Evolutionary conservation across 2,329 filamentous ascomycete genomes (phyloP), one percentile per base, ranked within the genome.

Genomic region (Monilinia vaccinii-corymbosi): DNA sequence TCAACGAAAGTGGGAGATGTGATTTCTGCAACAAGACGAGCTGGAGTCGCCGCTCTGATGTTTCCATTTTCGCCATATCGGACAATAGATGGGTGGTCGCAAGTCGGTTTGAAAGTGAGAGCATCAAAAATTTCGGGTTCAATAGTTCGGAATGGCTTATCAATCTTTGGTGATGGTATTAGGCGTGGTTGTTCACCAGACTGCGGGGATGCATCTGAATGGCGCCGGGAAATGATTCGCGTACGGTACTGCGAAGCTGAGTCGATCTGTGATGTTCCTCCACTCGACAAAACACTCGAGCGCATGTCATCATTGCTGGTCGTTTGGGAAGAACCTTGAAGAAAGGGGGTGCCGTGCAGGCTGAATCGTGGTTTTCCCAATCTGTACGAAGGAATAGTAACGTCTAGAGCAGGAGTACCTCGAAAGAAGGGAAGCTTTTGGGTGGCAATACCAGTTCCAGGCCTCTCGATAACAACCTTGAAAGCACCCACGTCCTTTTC

Each of bases 1-100:
- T 99, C 93, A 70, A 99, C 84, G 71, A 97, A 97, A 53, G 85
- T 91, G 18, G 94, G 91, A 0, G 94, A 97, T 0, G 94, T 97
- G 64, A 99, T 97, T 74, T 99, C 92, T 14, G 93, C 92, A 53
- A 99, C 89, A 42, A 99, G 84, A 14, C 94, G 87, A 3, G 92
- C 86, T 1, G 93, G 91, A 0, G 91, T 97, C 16, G 94, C 94
- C 38, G 94, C 94, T 34, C 86, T 87, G 23, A 99, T 92, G 46
- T 90, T 82, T 52, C 86, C 85, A 13, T 83, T 84, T 4, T 78
- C 76, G 3, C 89, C 86, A 72, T 95, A 96, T 61, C 90, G 87
- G 25, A 99, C 93, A 60, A 96, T 85, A 1, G 86, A 78, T 50
- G 83, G 81, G 71, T 96, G 85, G 71, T 97, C 89, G 67, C 84